Evolutionary conservation across 176 grass and related monocot genomes (phyloP).

Genomic region (Bothriochloa decipiens): DNA sequence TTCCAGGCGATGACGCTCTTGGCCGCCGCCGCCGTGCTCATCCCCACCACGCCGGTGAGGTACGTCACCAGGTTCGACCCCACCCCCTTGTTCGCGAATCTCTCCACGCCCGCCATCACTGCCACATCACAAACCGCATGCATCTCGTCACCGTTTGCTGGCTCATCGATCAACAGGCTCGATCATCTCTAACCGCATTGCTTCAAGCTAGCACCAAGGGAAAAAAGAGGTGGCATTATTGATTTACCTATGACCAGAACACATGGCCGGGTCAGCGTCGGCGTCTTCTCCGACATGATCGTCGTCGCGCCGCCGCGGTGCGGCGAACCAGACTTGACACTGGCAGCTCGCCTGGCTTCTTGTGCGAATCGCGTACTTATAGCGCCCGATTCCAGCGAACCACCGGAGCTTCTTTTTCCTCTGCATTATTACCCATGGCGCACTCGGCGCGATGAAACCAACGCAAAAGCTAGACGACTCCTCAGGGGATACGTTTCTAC

Average conservation of each 20-base stretch:
- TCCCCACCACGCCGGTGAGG: conserved; percentile 71
- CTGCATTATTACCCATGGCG: conserved; percentile 18
- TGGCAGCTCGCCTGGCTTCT: not conserved
- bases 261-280: conserved; percentile 61
- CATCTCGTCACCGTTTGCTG: no score
- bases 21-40: conserved; percentile 84
- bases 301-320: not conserved
- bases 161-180: not conserved
- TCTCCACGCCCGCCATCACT: conserved; percentile 86
- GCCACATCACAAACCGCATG: not conserved
- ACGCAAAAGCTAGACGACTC: not conserved
- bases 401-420: not conserved
- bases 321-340: not conserved
- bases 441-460: not conserved
- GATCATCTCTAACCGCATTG: not conserved
- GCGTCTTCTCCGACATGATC: conserved; percentile 33
- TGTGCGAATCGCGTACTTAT: not conserved
- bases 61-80: conserved; percentile 89
- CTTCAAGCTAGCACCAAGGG: not conserved
- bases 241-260: conserved; percentile 81
- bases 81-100: conserved; percentile 93
- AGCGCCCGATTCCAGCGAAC: not conserved
- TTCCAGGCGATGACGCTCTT: conserved; percentile 80
- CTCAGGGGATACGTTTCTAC: conserved; percentile 7
- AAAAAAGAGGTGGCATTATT: not conserved